A percentile compares a stretch with the other conserved stretches of the same genome.
Conservation (phyloP, 805 yeast species). For the Suhomyces faveliae region DNA sequence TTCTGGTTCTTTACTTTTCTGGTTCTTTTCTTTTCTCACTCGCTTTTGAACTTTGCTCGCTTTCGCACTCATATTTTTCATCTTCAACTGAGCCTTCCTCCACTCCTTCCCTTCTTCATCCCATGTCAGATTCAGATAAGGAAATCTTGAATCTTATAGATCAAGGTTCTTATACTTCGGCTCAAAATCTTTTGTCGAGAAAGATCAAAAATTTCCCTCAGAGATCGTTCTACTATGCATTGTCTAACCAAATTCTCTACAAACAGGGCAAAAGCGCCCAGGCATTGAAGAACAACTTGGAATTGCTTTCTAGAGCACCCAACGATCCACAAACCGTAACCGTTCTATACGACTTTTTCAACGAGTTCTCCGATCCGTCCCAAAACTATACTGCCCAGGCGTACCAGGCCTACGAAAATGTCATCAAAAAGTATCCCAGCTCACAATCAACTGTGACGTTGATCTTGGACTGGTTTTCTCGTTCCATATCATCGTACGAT, state of each 20-base stretch:
- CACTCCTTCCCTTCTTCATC: not conserved
- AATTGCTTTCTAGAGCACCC: constrained; percentile 39
- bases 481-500: constrained; percentile 48
- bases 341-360: constrained; percentile 46
- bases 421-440: constrained; percentile 55
- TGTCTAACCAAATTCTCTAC: constrained; percentile 36
- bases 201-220: constrained; percentile 57
- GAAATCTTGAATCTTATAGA: constrained; percentile 45
- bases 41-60: no score
- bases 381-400: constrained; percentile 30
- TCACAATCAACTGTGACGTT: constrained; percentile 38
- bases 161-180: constrained; percentile 52
- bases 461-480: constrained; percentile 56
- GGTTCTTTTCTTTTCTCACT: no score
- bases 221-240: constrained; percentile 51
- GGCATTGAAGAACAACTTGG: constrained; percentile 31
- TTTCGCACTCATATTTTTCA: not conserved
- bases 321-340: constrained; percentile 55
- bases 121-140: constrained; percentile 18
- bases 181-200: constrained; percentile 47
- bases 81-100: no score
- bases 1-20: no score
- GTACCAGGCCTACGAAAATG: constrained; percentile 52
- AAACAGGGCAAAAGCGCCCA: constrained; percentile 30
- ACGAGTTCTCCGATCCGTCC: constrained; percentile 14